Conservation (phyloP, 1,139 yeast genomes). For the Suhomyces choctaworum region DNA sequence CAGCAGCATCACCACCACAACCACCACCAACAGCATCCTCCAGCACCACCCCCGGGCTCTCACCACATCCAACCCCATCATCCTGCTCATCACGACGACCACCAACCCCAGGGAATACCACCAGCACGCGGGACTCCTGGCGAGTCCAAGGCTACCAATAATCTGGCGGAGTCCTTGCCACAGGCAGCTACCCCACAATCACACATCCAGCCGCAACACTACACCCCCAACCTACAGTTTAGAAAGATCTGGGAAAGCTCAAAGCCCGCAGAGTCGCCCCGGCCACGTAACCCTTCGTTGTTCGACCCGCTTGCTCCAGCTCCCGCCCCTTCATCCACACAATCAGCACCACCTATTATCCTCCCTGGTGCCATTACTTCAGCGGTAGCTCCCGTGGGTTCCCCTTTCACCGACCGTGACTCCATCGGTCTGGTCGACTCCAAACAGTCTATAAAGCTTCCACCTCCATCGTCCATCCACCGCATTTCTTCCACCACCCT, state of each 20-base stretch:
- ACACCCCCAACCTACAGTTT: conserved; percentile 36
- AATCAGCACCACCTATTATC: not conserved
- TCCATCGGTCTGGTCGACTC: conserved; percentile 5
- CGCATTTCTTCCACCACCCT: conserved; percentile 6
- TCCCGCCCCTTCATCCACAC: conserved; percentile 13
- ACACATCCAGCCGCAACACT: conserved; percentile 19
- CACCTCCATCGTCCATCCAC: conserved; percentile 20
- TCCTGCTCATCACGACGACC: not conserved
- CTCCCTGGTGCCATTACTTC: not conserved
- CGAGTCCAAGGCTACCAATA: conserved; percentile 6
- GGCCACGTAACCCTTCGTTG: conserved; percentile 35
- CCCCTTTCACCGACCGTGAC: conserved; percentile 3
- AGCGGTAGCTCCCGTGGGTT: too few species aligned
- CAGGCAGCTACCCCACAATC: conserved; percentile 3
- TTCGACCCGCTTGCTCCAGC: conserved; percentile 37
- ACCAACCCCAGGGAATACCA: not conserved
- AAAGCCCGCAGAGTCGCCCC: conserved; percentile 13
- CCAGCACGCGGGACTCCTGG: conserved; percentile 7
- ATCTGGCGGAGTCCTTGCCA: conserved; percentile 1
- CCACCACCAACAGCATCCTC: conserved; percentile 2
- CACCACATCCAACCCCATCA: conserved; percentile 5
- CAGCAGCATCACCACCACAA: conserved; percentile 5
- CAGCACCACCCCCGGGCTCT: conserved; percentile 5
- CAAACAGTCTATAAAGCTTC: conserved; percentile 19
- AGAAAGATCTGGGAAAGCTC: conserved; percentile 40